Evolutionary conservation across 2,329 filamentous ascomycete genomes (phyloP), one percentile per base, ranked within the genome.

Genomic region (Macroventuria anomochaeta): DNA sequence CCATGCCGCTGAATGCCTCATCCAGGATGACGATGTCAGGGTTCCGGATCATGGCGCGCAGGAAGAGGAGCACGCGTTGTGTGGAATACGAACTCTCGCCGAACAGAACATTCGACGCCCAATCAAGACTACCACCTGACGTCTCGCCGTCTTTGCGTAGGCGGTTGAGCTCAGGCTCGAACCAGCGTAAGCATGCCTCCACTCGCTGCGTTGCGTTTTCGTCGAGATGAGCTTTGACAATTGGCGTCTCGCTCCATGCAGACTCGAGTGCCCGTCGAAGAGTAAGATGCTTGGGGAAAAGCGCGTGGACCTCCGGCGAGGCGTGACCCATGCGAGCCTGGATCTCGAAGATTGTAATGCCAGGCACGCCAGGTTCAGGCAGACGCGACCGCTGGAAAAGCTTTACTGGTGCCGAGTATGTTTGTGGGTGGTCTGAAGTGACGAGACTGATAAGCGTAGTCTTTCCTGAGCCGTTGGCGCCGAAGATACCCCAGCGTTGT

Each of bases 381-480:
- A 97, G 80, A 17, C 95, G 85, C 48, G 88, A 88, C 18, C 86
- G 86, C 0, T 92, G 91, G 70, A 99, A 97, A 12, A 97, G 81
- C 63, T 85, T 88, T 56, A 99, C 88, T 0, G 93, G 93, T 20
- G 93, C 84, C 0, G 90, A 91, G 73, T 97, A 99, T 0, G 93
- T 87, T 74, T 97, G 93, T 0, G 95, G 95, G 66, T 99, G 95
- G 68, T 99, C 95, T 1, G 93, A 97, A 55, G 91, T 96, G 54
- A 99, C 89, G 5, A 99, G 82, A 5, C 92, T 95, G 23, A 97
- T 84, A 32, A 99, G 83, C 0, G 95, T 99, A 0, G 95, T 99
- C 79, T 99, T 99, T 15, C 95, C 95, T 0, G 91, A 96, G 11
- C 89, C 95, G 65, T 99, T 97, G 26, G 93, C 89, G 0, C 95